phyloP scores from a whole-genome alignment of 441 rosid genomes.

The Gossypium gossypioides region DNA sequence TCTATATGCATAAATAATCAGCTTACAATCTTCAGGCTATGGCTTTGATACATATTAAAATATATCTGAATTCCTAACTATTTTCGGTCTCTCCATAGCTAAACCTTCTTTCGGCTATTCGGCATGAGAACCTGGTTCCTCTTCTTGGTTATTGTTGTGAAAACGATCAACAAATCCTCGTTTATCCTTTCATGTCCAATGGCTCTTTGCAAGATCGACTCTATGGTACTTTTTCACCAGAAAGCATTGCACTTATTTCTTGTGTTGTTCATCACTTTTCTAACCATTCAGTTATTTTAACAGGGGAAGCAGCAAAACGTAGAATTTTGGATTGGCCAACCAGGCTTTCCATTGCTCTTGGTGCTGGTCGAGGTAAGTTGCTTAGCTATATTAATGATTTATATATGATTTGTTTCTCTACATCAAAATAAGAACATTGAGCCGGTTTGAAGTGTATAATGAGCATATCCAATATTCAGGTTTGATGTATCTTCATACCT shows the following conservation, averaged over 20 bases:
- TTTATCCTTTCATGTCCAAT: constrained; percentile 71
- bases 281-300: constrained; percentile 12
- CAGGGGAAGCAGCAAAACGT: constrained; percentile 64
- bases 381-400: not conserved
- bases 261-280: not conserved
- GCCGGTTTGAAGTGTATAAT: constrained; percentile 3
- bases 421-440: constrained; percentile 2
- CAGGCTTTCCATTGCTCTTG: constrained; percentile 65
- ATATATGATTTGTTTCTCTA: not conserved
- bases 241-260: not conserved
- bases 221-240: constrained; percentile 35
- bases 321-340: constrained; percentile 71
- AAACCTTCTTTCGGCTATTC: constrained; percentile 56
- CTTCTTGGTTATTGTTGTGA: constrained; percentile 66
- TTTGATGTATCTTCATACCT: constrained; percentile 53
- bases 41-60: not conserved
- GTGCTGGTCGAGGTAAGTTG: constrained; percentile 56
- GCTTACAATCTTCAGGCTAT: not conserved
- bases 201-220: constrained; percentile 76
- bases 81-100: constrained; percentile 30
- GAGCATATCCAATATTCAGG: constrained; percentile 29
- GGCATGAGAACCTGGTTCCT: constrained; percentile 62
- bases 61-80: constrained; percentile 6
- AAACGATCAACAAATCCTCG: constrained; percentile 64
- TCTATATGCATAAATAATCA: not conserved